phyloP scores from a whole-genome alignment of 768 basidiomycete species.

The Trametes meyenii region DNA sequence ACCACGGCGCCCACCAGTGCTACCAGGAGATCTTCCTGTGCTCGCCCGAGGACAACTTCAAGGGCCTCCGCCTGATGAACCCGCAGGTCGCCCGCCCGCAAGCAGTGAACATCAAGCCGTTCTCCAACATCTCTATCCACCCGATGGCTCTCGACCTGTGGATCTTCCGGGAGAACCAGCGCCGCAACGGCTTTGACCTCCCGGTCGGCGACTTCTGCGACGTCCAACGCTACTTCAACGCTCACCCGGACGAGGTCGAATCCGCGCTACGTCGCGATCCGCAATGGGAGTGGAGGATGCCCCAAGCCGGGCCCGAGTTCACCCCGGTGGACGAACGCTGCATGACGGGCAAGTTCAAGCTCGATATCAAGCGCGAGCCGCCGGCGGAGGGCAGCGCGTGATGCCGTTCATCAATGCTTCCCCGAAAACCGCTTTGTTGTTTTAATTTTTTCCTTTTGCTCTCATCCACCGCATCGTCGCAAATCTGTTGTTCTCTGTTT shows the following conservation, averaged over 20 bases:
- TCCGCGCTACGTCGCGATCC: background rate
- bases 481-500: too few relatives aligned
- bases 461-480: too few relatives aligned
- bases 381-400: background rate
- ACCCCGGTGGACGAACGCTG: background rate
- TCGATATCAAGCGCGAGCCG: background rate
- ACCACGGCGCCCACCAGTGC: constrained; percentile 61
- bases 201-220: background rate
- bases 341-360: constrained; percentile 9
- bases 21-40: constrained; percentile 22
- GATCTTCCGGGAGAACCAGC: constrained; percentile 7
- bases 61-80: constrained; percentile 19
- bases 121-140: constrained; percentile 2
- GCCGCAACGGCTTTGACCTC: background rate
- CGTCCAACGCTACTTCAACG: constrained; percentile 12
- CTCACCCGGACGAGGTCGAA: constrained; percentile 17
- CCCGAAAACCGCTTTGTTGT: too few relatives aligned
- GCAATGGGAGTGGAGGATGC: constrained; percentile 11
- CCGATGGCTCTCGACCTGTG: constrained; percentile 6
- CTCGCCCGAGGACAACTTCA: constrained; percentile 21
- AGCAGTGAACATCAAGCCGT: constrained; percentile 10
- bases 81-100: background rate
- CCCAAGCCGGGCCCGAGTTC: constrained; percentile 13
- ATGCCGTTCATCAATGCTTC: background rate
- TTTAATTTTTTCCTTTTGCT: too few relatives aligned